Conservation (phyloP, 805 yeast species). For the Metschnikowia corniflorae region DNA sequence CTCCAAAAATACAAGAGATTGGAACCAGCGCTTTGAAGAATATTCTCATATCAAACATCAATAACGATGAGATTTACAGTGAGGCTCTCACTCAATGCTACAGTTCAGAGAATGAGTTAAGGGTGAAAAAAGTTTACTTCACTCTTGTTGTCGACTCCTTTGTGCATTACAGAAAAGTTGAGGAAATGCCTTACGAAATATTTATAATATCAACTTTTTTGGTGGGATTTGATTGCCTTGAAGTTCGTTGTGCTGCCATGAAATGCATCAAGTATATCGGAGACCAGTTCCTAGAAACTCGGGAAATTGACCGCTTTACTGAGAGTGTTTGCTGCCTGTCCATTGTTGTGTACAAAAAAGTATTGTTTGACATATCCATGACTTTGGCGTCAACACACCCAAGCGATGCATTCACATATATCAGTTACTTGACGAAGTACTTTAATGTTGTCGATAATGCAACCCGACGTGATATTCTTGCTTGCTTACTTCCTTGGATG, state of each 20-base stretch:
- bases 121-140: slow-evolving; percentile 66
- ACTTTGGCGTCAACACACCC: slow-evolving; percentile 61
- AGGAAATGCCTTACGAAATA: slow-evolving; percentile 54
- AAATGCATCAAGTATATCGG: slow-evolving; percentile 68
- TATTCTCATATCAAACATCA: slow-evolving; percentile 58
- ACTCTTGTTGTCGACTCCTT: slow-evolving; percentile 65
- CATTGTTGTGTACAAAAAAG: slow-evolving; percentile 81
- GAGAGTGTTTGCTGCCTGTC: slow-evolving; percentile 74
- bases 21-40: slow-evolving; percentile 73
- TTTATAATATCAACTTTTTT: slow-evolving; percentile 75
- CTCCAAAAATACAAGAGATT: slow-evolving; percentile 52
- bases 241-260: slow-evolving; percentile 70
- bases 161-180: slow-evolving; percentile 12
- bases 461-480: slow-evolving; percentile 72
- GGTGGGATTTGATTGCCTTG: slow-evolving; percentile 66
- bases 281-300: slow-evolving; percentile 38
- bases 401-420: slow-evolving; percentile 56
- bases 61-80: slow-evolving; percentile 46
- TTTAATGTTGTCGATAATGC: slow-evolving; percentile 55
- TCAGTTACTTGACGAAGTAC: slow-evolving; percentile 69
- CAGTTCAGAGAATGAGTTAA: slow-evolving; percentile 45
- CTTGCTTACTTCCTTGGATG: slow-evolving; percentile 90
- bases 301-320: slow-evolving; percentile 53
- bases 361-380: slow-evolving; percentile 73
- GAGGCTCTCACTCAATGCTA: slow-evolving; percentile 75